Percentiles rank a stretch among this genome's conserved stretches.
These are phyloP conservation scores for Kwoniella heveanensis DNA, from an alignment of 768 basidiomycete genomes.

Conservation along the genomic window DNA sequence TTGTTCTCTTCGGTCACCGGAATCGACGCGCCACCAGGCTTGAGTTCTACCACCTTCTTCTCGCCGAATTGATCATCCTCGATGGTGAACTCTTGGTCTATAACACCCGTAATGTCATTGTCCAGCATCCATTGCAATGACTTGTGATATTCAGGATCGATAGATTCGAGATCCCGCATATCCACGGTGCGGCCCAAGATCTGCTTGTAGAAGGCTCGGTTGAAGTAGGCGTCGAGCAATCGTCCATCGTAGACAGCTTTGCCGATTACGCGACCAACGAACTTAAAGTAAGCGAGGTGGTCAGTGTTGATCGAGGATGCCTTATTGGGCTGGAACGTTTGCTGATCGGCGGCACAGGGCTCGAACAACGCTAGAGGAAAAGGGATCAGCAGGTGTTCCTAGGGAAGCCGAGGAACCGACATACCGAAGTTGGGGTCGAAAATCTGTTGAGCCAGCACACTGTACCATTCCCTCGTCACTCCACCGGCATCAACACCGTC, in stretches of 20 bases:
- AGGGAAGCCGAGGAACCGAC: conserved; percentile 7
- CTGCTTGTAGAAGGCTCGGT: conserved; percentile 92
- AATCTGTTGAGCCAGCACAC: conserved; percentile 95
- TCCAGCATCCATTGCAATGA: conserved; percentile 97
- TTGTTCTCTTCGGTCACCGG: conserved; percentile 96
- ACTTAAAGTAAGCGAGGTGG: conserved; percentile 96
- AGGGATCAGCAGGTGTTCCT: conserved; percentile 6
- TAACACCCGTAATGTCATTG: conserved; percentile 66
- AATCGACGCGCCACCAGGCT: conserved; percentile 77
- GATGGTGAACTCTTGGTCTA: conserved; percentile 79
- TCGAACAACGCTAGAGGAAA: conserved; percentile 77
- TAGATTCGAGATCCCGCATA: conserved; percentile 94
- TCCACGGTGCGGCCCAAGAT: conserved; percentile 91
- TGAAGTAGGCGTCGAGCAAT: conserved; percentile 96
- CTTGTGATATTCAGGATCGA: conserved; percentile 95
- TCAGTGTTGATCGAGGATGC: conserved; percentile 69
- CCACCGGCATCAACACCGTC: conserved; percentile 99
- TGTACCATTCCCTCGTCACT: conserved; percentile 98
- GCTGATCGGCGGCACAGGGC: conserved; percentile 89
- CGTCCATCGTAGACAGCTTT: conserved; percentile 97
- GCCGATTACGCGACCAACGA: conserved; percentile 94
- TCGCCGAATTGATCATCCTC: conserved; percentile 97
- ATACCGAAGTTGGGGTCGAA: conserved; percentile 88
- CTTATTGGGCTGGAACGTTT: conserved; percentile 84
- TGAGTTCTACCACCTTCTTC: conserved; percentile 82